A percentile compares a stretch with the other conserved stretches of the same genome.
Conservation (phyloP, 2,329 filamentous ascomycete species). For the Colletotrichum sidae region DNA sequence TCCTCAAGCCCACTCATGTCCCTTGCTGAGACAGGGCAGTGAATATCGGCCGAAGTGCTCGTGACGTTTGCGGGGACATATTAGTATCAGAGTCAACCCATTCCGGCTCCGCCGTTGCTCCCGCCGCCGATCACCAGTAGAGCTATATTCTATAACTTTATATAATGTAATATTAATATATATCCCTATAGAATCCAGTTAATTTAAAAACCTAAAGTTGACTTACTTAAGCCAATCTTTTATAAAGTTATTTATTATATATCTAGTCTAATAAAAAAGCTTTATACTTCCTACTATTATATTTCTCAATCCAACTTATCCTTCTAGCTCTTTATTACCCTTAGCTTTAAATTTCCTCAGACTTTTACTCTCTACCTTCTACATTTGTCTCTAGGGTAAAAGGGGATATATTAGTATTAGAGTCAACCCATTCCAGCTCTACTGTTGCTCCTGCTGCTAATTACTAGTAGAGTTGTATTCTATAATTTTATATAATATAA, state of each 20-base stretch:
- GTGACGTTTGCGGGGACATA: conserved; percentile 33
- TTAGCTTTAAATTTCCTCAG: no score
- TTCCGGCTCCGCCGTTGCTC: conserved; percentile 28
- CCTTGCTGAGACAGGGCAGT: conserved; percentile 12
- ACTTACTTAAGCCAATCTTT: no score
- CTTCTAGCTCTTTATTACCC: no score
- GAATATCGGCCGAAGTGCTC: conserved; percentile 23
- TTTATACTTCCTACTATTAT: no score
- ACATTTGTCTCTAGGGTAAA: no score
- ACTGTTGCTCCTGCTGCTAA: conserved; percentile 33
- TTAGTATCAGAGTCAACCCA: conserved; percentile 16
- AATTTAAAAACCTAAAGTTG: no score
- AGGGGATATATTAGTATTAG: conserved; percentile 13
- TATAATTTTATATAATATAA: conserved; percentile 6
- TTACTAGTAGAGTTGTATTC: conserved; percentile 19
- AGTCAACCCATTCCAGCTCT: conserved; percentile 18
- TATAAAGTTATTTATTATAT: no score
- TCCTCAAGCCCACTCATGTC: conserved; percentile 4
- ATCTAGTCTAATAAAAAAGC: no score
- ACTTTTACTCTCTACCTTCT: no score
- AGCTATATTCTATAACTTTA: conserved; percentile 5
- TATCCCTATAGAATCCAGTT: conserved; percentile 4
- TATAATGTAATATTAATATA: conserved; percentile 1
- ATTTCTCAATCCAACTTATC: no score
- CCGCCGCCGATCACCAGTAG: conserved; percentile 33